phyloP scores from a whole-genome alignment of 129 eudicot species.

The Escallonia herrerae region DNA sequence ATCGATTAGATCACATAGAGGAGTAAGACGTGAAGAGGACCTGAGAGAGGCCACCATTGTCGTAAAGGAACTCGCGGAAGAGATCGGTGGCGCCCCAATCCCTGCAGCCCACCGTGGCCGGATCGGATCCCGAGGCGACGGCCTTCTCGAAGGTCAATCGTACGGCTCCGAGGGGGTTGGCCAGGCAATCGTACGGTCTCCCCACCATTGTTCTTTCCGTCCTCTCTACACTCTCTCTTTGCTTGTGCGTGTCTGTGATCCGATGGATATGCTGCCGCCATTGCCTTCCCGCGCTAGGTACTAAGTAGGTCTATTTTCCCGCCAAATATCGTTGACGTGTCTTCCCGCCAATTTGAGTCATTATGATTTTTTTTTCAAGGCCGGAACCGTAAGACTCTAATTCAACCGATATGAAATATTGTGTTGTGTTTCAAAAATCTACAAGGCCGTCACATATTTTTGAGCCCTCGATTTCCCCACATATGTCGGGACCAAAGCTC shows the following conservation, averaged over 20 bases:
- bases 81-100: conserved; percentile 81
- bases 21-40: conserved; percentile 13
- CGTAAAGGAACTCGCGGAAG: conserved; percentile 52
- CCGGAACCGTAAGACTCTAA: too few species aligned
- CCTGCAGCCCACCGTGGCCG: conserved; percentile 39
- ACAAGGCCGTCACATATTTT: too few species aligned
- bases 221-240: conserved; percentile 4
- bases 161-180: conserved; percentile 88
- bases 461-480: too few species aligned
- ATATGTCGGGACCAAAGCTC: too few species aligned
- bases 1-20: background rate
- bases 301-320: conserved; percentile 31
- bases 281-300: conserved; percentile 34
- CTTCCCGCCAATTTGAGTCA: conserved; percentile 41
- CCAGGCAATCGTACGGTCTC: conserved; percentile 62
- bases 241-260: background rate
- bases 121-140: conserved; percentile 34
- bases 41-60: conserved; percentile 47
- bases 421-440: too few species aligned
- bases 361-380: too few species aligned
- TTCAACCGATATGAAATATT: too few species aligned
- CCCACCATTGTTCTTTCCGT: conserved; percentile 55
- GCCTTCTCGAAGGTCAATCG: conserved; percentile 75
- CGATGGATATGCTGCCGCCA: background rate
- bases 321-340: conserved; percentile 22